Base-by-base conservation (phyloP, 2,329 filamentous ascomycete genomes). In the Periglandula ipomoeae region DNA sequence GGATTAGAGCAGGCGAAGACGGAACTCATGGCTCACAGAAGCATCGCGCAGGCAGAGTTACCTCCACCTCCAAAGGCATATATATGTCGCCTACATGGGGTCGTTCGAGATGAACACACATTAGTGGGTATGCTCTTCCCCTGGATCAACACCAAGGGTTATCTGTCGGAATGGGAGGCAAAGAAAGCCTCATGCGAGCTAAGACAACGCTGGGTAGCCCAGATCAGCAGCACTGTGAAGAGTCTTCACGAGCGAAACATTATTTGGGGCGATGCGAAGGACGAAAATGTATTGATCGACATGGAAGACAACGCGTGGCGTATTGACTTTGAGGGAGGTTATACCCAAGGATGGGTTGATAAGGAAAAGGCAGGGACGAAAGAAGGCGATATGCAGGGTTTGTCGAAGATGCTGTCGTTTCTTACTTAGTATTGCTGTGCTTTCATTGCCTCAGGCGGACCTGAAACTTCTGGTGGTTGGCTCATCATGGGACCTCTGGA, bases 251-350 rank as follows among this genome's bases (percentile, higher is more conserved):
- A n/a, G n/a, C n/a, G n/a, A n/a, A n/a, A n/a, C n/a, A n/a, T n/a
- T 27, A 15, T 37, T 23, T 48, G 46, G 37, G 30, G 37, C n/a
- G 35, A 40, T 30, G 35, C 22, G 15, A 39, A 46, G 23, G 27
- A n/a, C 9, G 54, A 56, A 13, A 64, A 66, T 44, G 49, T 63
- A 15, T 46, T 66, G 9, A 57, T 65, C 19, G 59, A 62, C 32
- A 34, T 42, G 22, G 41, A 57, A 9, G 56, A 58, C 5, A 50
- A 64, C 39, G 56, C 58, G 1, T 64, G 61, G 58, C 44, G 62
- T 2, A 55, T 58, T 10, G 60, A 65, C 42, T 65, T 66, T 50
- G 61, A 58, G 1, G 62, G 60, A 22, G 59, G 44, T 2, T 27
- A 46, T 20, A 46, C 44, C 19, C 17, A 46, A 10, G 44, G 20